Base-by-base conservation (phyloP, 2,329 filamentous ascomycete species). In the Huntiella bhutanensis region DNA sequence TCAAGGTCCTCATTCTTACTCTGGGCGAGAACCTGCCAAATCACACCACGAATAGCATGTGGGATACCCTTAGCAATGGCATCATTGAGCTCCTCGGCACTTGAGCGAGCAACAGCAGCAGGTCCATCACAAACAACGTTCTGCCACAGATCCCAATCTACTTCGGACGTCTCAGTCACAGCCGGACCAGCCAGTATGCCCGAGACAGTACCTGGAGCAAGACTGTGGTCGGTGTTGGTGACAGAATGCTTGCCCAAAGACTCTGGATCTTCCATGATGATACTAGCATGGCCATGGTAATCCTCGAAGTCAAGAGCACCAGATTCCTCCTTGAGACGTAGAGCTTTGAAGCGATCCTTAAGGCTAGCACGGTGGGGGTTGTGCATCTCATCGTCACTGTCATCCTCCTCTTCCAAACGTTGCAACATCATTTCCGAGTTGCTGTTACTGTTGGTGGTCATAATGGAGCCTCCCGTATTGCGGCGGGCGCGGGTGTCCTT, bases 131-230 rank as follows among this genome's bases (percentile, higher is more conserved):
- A 92, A 33, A 98, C 91, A 3, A 98, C 81, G 17, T 82, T 77
- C 59, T 98, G 88, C 91, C 91, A 98, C 35, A 98, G 65, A 60
- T 98, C 91, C 91, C 91, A 98, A 58, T 98, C 86, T n/a, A 98
- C 91, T 17, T 83, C 79, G 12, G 69, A 67, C 55, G 87, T 82
- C 11, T 65, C 63, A 51, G 78, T 70, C 16, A 77, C 75, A 3
- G 83, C 79, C 6, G 81, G 82, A 1, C 82, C 82, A 16, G 79
- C 77, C 17, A 79, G 79, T 37, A 87, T 75, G 4, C 88, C 87
- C 8, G 84, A 79, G 5, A 81, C 85, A 1, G 87, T 95, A 1
- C 87, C 87, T 0, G 87, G 87, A 1, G 85, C 78, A 39, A 95
- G 66, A 48, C 71, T 76, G 3, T 71, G 69, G 54, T 84, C 83